Percentiles rank a stretch among this genome's conserved stretches.
Evolutionary conservation across 2,329 filamentous ascomycete species (phyloP).

Genomic region (Trichoderma koningii): DNA sequence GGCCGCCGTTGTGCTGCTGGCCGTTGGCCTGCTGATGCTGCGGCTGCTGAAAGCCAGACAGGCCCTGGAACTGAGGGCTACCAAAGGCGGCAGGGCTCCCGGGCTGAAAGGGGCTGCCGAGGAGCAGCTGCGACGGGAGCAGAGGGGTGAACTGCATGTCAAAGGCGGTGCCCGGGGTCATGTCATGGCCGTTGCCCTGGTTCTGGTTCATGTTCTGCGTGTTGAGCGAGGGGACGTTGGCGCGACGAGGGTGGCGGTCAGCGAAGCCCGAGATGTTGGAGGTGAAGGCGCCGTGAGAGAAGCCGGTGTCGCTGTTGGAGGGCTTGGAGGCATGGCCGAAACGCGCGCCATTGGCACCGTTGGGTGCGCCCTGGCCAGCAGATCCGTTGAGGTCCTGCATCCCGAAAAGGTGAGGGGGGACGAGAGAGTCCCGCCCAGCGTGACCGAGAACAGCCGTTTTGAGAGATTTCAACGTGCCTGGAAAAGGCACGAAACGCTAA

Average conservation of each 20-base stretch:
- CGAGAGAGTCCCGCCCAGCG: conserved; percentile 77
- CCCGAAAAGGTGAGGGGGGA: conserved; percentile 82
- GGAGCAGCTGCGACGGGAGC: conserved; percentile 88
- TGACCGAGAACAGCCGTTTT: conserved; percentile 83
- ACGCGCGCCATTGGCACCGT: conserved; percentile 58
- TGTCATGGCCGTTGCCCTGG: conserved; percentile 61
- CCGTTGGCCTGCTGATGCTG: conserved; percentile 55
- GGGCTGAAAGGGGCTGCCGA: conserved; percentile 95
- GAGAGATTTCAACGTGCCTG: conserved; percentile 61
- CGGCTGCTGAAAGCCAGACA: conserved; percentile 70
- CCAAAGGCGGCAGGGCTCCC: conserved; percentile 88
- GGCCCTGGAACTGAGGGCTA: conserved; percentile 87
- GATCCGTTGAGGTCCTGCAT: conserved; percentile 85
- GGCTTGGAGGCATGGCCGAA: conserved; percentile 78
- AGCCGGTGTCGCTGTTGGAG: conserved; percentile 80
- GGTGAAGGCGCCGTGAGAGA: conserved; percentile 89
- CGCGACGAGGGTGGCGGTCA: conserved; percentile 80
- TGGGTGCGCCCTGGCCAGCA: conserved; percentile 47
- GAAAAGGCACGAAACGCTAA: conserved; percentile 49
- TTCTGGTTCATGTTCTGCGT: conserved; percentile 65
- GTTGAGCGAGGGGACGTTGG: conserved; percentile 90
- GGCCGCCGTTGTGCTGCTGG: conserved; percentile 60
- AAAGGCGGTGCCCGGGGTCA: conserved; percentile 86
- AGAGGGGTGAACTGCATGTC: conserved; percentile 99
- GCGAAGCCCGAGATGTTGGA: conserved; percentile 84